Evolutionary conservation across 2,329 filamentous ascomycete species (phyloP), one percentile per base, ranked within the genome.

Genomic region (Zymoseptoria pseudotritici): DNA sequence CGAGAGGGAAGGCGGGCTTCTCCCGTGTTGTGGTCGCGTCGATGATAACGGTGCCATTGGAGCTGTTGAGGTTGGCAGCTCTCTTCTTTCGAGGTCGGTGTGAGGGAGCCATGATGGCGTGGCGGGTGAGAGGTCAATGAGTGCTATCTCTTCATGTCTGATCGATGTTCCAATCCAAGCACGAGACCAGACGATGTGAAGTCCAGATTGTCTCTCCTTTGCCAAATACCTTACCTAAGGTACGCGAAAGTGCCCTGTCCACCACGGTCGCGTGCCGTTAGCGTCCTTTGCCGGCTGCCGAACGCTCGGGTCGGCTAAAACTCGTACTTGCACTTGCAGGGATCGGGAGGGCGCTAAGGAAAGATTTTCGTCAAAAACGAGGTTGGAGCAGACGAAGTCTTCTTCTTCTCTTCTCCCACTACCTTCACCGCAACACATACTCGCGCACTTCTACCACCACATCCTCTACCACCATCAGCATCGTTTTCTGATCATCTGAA

Each of bases 1-100:
- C 91, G 21, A 99, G 82, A 50, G 94, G 93, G 71, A 97, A 97
- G 3, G 90, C 85, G 31, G 93, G 93, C 50, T 74, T 75, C 59
- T 79, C 75, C 54, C 74, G 73, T 55, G 78, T 76, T 46, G 78
- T 77, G 51, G 73, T 73, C 4, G 74, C 61, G 62, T 81, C 77
- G 61, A 79, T 61, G 52, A 73, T 70, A 59, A 79, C 71, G 3
- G 77, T 77, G 42, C 77, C 78, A 68, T 79, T 65, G 69, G 72
- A 59, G 73, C 73, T 61, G 73, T 71, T 29, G 20, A 61, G 52
- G 55, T 78, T 76, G 22, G 73, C 73, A 64, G 73, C 77, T 62
- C 75, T 73, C 67, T 77, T 76, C 64, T 74, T 75, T 21, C 78
- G 73, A 58, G 78, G 65, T 29, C 69, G 64, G 59, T 72, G 66